Base-by-base conservation (phyloP, 2,329 filamentous ascomycete species). In the Penicillium psychrosexuale region DNA sequence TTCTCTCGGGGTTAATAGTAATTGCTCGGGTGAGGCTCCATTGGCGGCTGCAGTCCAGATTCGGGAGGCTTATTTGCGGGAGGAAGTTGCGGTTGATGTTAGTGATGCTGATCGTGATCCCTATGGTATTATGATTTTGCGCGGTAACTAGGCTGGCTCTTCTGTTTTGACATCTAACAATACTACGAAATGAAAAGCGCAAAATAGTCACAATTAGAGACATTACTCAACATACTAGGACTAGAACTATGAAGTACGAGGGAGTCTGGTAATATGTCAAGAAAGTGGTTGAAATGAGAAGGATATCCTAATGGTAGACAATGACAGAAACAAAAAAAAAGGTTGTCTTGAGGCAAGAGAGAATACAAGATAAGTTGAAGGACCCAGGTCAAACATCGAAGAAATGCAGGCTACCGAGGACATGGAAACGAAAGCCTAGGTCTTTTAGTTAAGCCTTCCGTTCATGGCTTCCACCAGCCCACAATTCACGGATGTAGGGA, bases 21-120 rank as follows among this genome's bases (percentile, higher is more conserved):
- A n/a, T n/a, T n/a, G n/a, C n/a, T n/a, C n/a, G n/a, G 61, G 59
- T 22, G 61, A 68, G 51, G 59, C 55, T 30, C 62, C 61, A 12
- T 66, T 58, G 24, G 61, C 68, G 7, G 67, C 68, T 24, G 73
- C 73, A 24, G 66, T 77, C 1, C 42, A 43, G 67, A 73, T 17
- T 17, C 34, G 9, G 40, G 80, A 83, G 40, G 77, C 78, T n/a
- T 68, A 83, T 53, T 69, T 84, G 0, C 27, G 45, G 59, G 77
- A 77, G 11, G 76, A 78, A 22, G 82, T 86, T 17, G 77, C 83
- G 53, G 86, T 97, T 13, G 72, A 87, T 54, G 84, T 95, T 46
- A 97, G 92, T 72, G 81, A 88, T 70, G 80, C 80, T 40, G 94
- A 99, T 74, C 81, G 84, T 56, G 94, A 99, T 80, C 94, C 94